These are phyloP conservation scores for Sugiyamaella smithiae DNA, from an alignment of 805 yeast species.

Conservation along the genomic window DNA sequence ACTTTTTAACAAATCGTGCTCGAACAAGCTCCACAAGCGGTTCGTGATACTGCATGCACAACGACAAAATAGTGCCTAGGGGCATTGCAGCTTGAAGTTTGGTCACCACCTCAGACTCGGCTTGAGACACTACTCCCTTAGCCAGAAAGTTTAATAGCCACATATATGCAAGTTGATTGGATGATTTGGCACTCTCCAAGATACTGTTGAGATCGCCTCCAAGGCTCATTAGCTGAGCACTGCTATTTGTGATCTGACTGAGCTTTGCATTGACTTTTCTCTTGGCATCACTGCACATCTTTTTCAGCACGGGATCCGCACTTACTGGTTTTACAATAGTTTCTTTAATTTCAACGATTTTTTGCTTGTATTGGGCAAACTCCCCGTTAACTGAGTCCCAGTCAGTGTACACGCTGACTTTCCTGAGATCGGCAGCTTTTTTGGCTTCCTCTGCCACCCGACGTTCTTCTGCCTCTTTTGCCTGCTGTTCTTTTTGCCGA, in stretches of 20 bases:
- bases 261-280: conserved; percentile 82
- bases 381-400: conserved; percentile 32
- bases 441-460: conserved; percentile 21
- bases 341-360: conserved; percentile 50
- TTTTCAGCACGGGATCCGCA: conserved; percentile 52
- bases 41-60: conserved; percentile 49
- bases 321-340: conserved; percentile 56
- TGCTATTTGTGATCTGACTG: conserved; percentile 83
- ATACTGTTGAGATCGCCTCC: conserved; percentile 47
- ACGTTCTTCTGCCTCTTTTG: conserved; percentile 13
- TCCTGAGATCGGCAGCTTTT: conserved; percentile 23
- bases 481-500: conserved; percentile 9
- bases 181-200: conserved; percentile 45
- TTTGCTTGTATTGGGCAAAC: conserved; percentile 32
- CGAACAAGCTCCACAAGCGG: conserved; percentile 55
- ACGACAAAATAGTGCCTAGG: conserved; percentile 61
- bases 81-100: conserved; percentile 77
- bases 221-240: conserved; percentile 49
- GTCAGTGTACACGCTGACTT: conserved; percentile 15
- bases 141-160: conserved; percentile 83
- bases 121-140: conserved; percentile 83
- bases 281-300: conserved; percentile 55
- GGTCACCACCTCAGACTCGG: conserved; percentile 87
- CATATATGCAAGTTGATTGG: conserved; percentile 51
- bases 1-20: conserved; percentile 86